phyloP scores from a whole-genome alignment of 2,329 filamentous ascomycete species.

The Biscogniauxia marginata region DNA sequence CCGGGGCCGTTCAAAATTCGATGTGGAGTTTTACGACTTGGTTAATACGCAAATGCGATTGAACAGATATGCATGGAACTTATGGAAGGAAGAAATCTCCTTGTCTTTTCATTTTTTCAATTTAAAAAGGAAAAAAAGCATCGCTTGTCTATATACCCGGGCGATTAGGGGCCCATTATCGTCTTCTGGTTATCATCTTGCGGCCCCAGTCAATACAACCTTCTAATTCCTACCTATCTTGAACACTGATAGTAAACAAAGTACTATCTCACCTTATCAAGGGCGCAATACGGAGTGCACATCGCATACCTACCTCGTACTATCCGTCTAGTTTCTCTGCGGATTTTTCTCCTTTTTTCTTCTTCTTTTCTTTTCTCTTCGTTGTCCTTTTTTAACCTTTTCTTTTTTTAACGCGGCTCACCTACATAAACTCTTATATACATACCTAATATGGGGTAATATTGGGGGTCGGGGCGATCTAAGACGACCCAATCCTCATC shows the following conservation, averaged over 20 bases:
- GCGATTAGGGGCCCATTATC: background rate
- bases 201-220: background rate
- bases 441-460: no score
- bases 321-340: background rate
- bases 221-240: no score
- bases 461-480: background rate
- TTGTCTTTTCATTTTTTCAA: background rate
- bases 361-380: no score
- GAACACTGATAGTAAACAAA: no score
- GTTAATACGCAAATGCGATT: no score
- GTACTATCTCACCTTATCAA: background rate
- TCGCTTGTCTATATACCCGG: no score
- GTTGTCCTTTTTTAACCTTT: no score
- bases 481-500: background rate
- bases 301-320: background rate
- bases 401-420: no score
- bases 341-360: no score
- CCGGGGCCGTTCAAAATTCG: no score
- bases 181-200: background rate
- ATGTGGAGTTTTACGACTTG: no score
- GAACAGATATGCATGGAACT: background rate
- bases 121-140: no score
- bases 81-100: background rate
- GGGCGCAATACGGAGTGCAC: background rate
- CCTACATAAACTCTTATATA: background rate